phyloP scores from a whole-genome alignment of 1,284 basidiomycete genomes.

The Melampsora abietis-canadensis region DNA sequence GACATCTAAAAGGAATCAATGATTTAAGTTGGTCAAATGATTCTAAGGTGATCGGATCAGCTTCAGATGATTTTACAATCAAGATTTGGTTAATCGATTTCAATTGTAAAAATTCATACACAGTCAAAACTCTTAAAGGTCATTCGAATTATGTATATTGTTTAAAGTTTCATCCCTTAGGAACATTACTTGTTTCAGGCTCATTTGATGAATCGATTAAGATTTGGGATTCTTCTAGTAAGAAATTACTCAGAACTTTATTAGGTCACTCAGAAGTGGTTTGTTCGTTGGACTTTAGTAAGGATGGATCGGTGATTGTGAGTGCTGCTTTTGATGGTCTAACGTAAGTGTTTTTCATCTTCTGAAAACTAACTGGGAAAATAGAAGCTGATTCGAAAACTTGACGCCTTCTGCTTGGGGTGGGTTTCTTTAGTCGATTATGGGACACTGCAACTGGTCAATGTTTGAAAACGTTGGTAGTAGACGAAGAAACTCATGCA shows the following conservation, averaged over 20 bases:
- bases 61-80: constrained; percentile 82
- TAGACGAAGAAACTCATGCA: constrained; percentile 79
- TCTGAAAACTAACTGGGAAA: no score
- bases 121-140: constrained; percentile 62
- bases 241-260: constrained; percentile 71
- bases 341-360: constrained; percentile 31
- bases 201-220: constrained; percentile 91
- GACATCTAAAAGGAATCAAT: constrained; percentile 63
- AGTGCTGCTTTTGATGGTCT: constrained; percentile 93
- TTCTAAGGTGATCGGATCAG: constrained; percentile 75
- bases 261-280: constrained; percentile 97
- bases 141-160: constrained; percentile 94
- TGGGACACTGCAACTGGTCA: constrained; percentile 97
- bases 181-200: constrained; percentile 84
- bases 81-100: constrained; percentile 72
- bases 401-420: no score
- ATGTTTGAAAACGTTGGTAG: constrained; percentile 88
- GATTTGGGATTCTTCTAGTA: constrained; percentile 88
- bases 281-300: constrained; percentile 84
- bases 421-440: constrained; percentile 64
- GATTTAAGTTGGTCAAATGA: constrained; percentile 82
- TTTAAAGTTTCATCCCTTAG: constrained; percentile 80
- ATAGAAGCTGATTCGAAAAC: no score
- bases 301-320: constrained; percentile 88
- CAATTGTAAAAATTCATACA: constrained; percentile 55